These are phyloP conservation scores for Suhomyces bribrorum DNA, from an alignment of 1,139 yeast species.

Conservation along the genomic window DNA sequence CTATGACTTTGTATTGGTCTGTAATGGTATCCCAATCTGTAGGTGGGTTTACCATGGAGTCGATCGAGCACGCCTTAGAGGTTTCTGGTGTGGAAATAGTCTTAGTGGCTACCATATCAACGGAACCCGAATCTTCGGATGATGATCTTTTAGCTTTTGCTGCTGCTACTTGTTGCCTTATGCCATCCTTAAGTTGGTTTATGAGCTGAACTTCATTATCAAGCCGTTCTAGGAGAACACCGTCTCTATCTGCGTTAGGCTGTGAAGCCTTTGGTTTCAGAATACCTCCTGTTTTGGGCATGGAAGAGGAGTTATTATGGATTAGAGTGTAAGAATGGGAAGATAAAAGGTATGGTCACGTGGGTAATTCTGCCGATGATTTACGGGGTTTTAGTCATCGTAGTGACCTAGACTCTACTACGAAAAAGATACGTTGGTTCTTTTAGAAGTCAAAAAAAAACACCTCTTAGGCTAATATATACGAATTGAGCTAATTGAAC, in stretches of 20 bases:
- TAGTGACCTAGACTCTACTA: too few relatives aligned
- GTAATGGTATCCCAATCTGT: slow-evolving; percentile 26
- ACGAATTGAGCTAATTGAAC: too few relatives aligned
- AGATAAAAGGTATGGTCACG: slow-evolving; percentile 1
- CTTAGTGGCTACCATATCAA: not conserved
- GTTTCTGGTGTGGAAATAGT: not conserved
- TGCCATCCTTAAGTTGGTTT: slow-evolving; percentile 28
- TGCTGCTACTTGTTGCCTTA: slow-evolving; percentile 10
- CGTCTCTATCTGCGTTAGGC: slow-evolving; percentile 9
- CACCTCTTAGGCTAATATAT: too few relatives aligned
- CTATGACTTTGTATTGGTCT: slow-evolving; percentile 38
- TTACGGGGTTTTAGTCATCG: too few relatives aligned
- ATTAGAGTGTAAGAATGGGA: not conserved
- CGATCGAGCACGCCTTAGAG: not conserved
- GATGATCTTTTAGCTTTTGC: not conserved
- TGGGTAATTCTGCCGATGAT: not conserved
- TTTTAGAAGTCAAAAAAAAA: too few relatives aligned
- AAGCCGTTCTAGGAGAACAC: slow-evolving; percentile 32
- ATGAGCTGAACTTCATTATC: slow-evolving; percentile 39
- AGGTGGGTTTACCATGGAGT: slow-evolving; percentile 2
- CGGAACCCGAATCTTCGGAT: too few relatives aligned
- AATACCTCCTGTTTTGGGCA: not conserved
- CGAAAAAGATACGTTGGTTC: too few relatives aligned
- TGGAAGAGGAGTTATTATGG: not conserved
- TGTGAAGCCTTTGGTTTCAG: slow-evolving; percentile 3